Base-by-base conservation (phyloP, 148 eudicot genomes). In the Rhododendron henanense region DNA sequence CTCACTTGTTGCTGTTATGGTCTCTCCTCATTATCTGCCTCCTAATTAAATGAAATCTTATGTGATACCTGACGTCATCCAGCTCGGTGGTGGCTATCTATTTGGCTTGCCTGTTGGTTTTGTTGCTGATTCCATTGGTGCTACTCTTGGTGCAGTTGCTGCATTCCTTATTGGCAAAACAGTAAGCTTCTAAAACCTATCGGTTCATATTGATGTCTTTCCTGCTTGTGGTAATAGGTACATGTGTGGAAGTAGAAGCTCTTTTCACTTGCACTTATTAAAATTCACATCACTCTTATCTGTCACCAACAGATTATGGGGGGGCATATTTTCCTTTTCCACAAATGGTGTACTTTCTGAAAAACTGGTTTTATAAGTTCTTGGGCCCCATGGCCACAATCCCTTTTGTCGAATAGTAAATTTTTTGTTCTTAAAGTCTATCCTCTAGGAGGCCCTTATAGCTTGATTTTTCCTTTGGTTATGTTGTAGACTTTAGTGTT, bases 61-160 rank as follows among this genome's bases (percentile, higher is more conserved):
- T 2, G 3, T 48, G 81, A 44, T 78, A 78, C 35, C 57, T 78
- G 57, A 47, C n/a, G 31, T 86, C 73, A 75, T 84, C 88, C 95
- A 96, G 98, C 94, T 96, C 14, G 99, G 99, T 83, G 99, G 98
- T 84, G 99, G 99, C 87, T 96, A 95, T 90, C 95, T 96, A 37
- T 96, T 92, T 89, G 99, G 99, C 65, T 90, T 96, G 92, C 92
- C 92, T 81, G 87, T 96, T 87, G 99, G 98, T 44, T 94, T 96
- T 90, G 77, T 93, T 85, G 93, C 99, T 87, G 98, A 96, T 91
- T 96, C 98, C 82, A 19, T 94, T 80, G 98, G 99, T 87, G 95
- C 99, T 81, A 93, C 95, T 50, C 18, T 94, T 87, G 99, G 99
- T 73, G 99, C 99, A n/a, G 89, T 89, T 79, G 95, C 96, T 16